phyloP scores from a whole-genome alignment of 495 filamentous ascomycete species.

The Neurospora sp. region DNA sequence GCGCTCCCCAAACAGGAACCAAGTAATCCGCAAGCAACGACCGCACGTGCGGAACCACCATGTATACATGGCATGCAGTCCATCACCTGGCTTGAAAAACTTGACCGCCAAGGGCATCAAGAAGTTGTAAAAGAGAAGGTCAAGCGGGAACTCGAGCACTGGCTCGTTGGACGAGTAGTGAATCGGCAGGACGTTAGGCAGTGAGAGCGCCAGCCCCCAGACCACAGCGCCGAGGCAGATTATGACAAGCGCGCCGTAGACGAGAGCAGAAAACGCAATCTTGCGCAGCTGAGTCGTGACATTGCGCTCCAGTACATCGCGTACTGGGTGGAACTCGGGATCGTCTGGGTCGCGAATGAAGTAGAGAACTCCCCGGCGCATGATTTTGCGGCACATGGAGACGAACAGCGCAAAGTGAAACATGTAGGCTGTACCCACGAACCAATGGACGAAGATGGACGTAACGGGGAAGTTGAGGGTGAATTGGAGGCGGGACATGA shows the following conservation, averaged over 20 bases:
- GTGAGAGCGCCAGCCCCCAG: constrained; percentile 66
- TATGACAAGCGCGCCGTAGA: constrained; percentile 89
- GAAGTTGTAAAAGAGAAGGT: constrained; percentile 94
- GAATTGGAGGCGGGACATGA: constrained; percentile 66
- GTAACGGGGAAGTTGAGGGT: constrained; percentile 67
- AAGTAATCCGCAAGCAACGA: constrained; percentile 64
- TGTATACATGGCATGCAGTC: constrained; percentile 70
- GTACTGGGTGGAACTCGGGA: constrained; percentile 94
- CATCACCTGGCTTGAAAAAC: constrained; percentile 74
- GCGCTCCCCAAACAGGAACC: constrained; percentile 86
- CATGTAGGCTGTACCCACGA: constrained; percentile 98
- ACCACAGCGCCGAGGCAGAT: constrained; percentile 92
- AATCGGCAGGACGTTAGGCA: constrained; percentile 70
- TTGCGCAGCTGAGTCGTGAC: constrained; percentile 91
- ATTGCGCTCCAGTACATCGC: constrained; percentile 90
- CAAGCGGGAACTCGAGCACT: constrained; percentile 87
- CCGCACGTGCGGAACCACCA: constrained; percentile 97
- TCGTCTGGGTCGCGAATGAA: constrained; percentile 99
- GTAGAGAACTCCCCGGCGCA: constrained; percentile 88
- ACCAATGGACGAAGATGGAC: constrained; percentile 96
- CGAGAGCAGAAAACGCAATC: constrained; percentile 89
- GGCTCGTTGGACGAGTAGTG: constrained; percentile 87
- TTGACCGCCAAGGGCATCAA: constrained; percentile 76
- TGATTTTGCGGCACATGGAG: constrained; percentile 96
- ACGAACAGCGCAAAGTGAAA: constrained; percentile 99